These are phyloP conservation scores for Tylopilus subfusipes DNA, from an alignment of 768 basidiomycete species.

Conservation along the genomic window DNA sequence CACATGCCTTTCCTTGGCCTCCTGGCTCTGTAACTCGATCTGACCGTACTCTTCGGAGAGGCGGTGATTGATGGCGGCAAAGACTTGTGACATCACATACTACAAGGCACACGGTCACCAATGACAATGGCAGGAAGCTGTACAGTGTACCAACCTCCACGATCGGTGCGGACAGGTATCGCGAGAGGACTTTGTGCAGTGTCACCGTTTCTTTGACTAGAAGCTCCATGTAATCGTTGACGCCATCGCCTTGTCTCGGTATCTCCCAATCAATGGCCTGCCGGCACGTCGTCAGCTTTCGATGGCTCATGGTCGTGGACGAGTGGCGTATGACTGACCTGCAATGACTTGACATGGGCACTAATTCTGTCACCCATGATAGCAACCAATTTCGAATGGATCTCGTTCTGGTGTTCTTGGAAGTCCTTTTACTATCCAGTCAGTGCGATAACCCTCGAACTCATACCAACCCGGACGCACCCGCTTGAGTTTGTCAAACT, in stretches of 20 bases:
- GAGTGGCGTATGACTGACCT: constrained; percentile 43
- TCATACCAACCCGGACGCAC: constrained; percentile 43
- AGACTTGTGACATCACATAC: constrained; percentile 94
- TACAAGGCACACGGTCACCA: constrained; percentile 32
- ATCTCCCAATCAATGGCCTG: constrained; percentile 80
- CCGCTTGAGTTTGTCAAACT: constrained; percentile 97
- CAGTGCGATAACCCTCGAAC: background rate
- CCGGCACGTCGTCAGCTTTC: constrained; percentile 3
- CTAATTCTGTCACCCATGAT: constrained; percentile 96
- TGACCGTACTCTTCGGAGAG: constrained; percentile 81
- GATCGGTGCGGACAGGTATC: constrained; percentile 73
- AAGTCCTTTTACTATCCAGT: constrained; percentile 61
- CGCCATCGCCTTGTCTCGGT: constrained; percentile 54
- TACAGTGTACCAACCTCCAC: constrained; percentile 62
- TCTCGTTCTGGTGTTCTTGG: constrained; percentile 99
- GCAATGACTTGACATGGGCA: constrained; percentile 79
- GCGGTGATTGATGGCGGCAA: constrained; percentile 88
- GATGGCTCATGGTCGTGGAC: background rate
- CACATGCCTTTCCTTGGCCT: constrained; percentile 78
- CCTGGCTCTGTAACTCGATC: constrained; percentile 77
- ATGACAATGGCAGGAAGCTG: constrained; percentile 7
- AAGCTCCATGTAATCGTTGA: constrained; percentile 89
- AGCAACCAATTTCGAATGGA: constrained; percentile 93
- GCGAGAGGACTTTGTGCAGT: constrained; percentile 91
- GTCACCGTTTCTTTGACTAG: constrained; percentile 94